Base-by-base conservation (phyloP, 2,329 filamentous ascomycete genomes). In the Aspergillus alliaceus region DNA sequence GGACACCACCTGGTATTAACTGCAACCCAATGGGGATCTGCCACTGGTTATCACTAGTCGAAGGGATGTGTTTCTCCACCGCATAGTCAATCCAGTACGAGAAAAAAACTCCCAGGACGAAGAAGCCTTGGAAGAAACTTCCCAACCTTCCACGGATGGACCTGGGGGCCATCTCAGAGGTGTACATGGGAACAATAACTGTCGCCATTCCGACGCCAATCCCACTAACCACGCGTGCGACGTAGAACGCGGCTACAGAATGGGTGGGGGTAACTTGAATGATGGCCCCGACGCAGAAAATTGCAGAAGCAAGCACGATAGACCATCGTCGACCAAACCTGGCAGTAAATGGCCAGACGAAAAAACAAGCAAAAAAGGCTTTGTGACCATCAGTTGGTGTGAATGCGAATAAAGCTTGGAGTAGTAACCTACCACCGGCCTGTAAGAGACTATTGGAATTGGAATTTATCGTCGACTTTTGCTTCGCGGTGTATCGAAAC, bases 301-400 rank as follows among this genome's bases (percentile, higher is more conserved):
- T 63, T 2, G 71, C 54, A 50, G 79, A 79, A 18, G 75, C 73
- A 20, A 77, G 68, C 11, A 80, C 72, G 46, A 83, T 73, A 11
- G 76, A 74, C 64, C 66, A 75, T 57, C 75, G 75, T 24, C 82
- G 76, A 9, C 81, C 81, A 47, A 73, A 75, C 20, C 68, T 68
- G 44, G 78, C 74, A 2, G 77, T 80, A 32, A 82, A 59, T 0
- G 78, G 77, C 64, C 77, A 80, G 50, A 79, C 76, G 52, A 72
- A 64, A 51, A 83, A 75, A 51, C 79, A 80, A n/a, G 80, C 77
- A 50, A 82, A 74, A 62, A 84, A 84, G 20, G 80, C 79, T 51
- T 5, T n/a, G 18, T 3, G 8, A 2, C 7, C 11, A 24, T 47
- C 27, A 47, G 44, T 47, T 4, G 25, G 25, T 1, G 44, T 47